Base-by-base conservation (phyloP, 768 basidiomycete genomes). In the Mrakia blollopis region DNA sequence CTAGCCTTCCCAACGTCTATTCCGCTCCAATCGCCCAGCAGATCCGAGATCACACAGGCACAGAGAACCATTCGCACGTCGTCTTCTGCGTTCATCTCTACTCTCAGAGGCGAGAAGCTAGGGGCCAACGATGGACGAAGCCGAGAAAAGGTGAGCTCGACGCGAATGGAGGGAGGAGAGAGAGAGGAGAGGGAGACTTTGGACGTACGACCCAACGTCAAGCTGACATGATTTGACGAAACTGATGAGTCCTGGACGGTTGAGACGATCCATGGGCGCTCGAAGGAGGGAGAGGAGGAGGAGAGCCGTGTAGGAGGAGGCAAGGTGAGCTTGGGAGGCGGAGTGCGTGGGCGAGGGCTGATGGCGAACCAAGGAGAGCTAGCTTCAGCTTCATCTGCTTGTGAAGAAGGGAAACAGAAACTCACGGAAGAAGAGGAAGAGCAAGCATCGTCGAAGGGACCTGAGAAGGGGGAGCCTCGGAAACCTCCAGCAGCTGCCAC, bases 301-400 rank as follows among this genome's bases (percentile, higher is more conserved):
- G 16, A 99, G 82, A 0, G 94, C 93, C 0, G 94, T 93, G 81
- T 98, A 99, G 11, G 95, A 94, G 88, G 94, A 92, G 74, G 97
- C 93, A 23, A 98, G 85, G 83, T 98, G 91, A 0, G 92, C 91
- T 25, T 88, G 87, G 79, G 91, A 88, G 81, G 89, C 88, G 50
- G 87, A 84, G 28, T 32, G 67, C 28, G 76, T 71, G 7, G 50
- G 52, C 11, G 44, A 30, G 30, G 9, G 30, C 3, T n/a, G 28
- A 67, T n/a, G 7, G 44, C 28, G 21, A 54, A 21, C 32, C 0
- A 47, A 1, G 47, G 69, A 14, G 28, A 25, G 14, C 2, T n/a
- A n/a, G n/a, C n/a, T n/a, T 69, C 25, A 69, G 37, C 28, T 10
- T n/a, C n/a, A 35, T 25, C 37, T 35, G 4, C 16, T 32, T 21